Conservation (phyloP, 164 flowering plant species). For the Tetrastigma voinierianum region DNA sequence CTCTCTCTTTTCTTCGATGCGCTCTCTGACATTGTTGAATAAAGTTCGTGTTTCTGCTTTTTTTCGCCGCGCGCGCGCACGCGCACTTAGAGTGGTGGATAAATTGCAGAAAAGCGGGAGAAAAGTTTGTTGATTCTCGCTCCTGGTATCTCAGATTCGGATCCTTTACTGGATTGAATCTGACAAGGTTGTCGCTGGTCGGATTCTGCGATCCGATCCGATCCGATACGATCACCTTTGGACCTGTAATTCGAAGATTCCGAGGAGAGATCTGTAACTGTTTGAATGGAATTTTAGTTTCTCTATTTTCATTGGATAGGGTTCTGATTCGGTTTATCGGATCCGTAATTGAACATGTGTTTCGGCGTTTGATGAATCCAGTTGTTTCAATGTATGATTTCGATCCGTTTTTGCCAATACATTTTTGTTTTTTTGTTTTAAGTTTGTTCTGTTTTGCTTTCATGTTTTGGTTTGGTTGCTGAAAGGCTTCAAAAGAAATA, state of each 20-base stretch:
- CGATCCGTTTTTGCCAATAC: too few species aligned
- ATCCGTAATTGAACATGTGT: not conserved
- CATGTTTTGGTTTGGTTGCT: too few species aligned
- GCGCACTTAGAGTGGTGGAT: too few species aligned
- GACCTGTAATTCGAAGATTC: not conserved
- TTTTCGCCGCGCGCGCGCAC: too few species aligned
- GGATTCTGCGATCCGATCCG: slow-evolving; percentile 14
- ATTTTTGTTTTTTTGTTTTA: too few species aligned
- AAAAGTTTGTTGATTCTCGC: not conserved
- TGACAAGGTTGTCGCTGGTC: not conserved
- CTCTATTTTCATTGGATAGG: not conserved
- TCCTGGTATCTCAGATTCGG: slow-evolving; percentile 11
- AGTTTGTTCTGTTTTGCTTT: too few species aligned
- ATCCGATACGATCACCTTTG: too few species aligned
- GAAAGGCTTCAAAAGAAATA: too few species aligned
- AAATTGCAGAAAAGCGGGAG: too few species aligned
- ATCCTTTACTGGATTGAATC: slow-evolving; percentile 2
- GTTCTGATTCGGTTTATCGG: not conserved
- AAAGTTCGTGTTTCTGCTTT: too few species aligned
- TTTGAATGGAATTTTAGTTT: slow-evolving; percentile 4
- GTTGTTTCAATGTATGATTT: not conserved
- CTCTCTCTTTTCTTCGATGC: slow-evolving; percentile 4
- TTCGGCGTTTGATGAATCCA: not conserved
- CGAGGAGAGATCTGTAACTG: slow-evolving; percentile 1
- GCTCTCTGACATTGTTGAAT: too few species aligned